A percentile compares a stretch with the other conserved stretches of the same genome.
These are phyloP conservation scores for Acorus calamus DNA, from an alignment of 106 monocot species.

Conservation along the genomic window DNA sequence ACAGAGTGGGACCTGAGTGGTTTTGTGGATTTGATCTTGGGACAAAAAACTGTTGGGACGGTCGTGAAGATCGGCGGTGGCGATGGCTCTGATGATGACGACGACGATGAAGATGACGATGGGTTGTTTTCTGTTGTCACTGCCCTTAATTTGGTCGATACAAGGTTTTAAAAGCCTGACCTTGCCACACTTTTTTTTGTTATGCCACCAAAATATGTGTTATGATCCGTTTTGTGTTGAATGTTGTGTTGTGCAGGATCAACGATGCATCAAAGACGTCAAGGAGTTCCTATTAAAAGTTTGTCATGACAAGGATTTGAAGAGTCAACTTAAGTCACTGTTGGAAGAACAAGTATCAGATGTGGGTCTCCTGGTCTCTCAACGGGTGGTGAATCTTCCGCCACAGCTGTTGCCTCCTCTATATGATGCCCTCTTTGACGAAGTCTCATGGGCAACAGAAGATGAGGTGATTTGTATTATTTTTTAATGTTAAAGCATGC, in stretches of 20 bases:
- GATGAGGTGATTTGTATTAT: slow-evolving; percentile 55
- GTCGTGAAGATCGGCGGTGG: slow-evolving; percentile 55
- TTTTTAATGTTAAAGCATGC: not conserved
- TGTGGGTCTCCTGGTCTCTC: slow-evolving; percentile 48
- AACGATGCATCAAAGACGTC: slow-evolving; percentile 47
- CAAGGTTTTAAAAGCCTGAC: slow-evolving; percentile 31
- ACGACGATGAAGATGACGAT: slow-evolving; percentile 29
- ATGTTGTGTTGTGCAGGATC: slow-evolving; percentile 16
- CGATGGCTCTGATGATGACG: slow-evolving; percentile 8
- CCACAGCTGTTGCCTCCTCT: slow-evolving; percentile 51
- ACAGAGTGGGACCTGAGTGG: slow-evolving; percentile 69
- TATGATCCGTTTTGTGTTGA: not conserved
- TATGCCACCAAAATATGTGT: not conserved
- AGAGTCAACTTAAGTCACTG: slow-evolving; percentile 29
- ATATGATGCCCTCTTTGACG: slow-evolving; percentile 66
- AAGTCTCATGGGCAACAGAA: slow-evolving; percentile 88
- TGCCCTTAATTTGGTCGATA: slow-evolving; percentile 80
- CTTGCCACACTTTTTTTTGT: not conserved
- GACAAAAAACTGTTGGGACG: slow-evolving; percentile 85
- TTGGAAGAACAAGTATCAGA: slow-evolving; percentile 36
- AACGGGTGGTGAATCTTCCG: slow-evolving; percentile 76
- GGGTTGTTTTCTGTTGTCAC: slow-evolving; percentile 58
- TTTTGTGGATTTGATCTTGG: slow-evolving; percentile 82
- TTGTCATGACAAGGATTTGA: slow-evolving; percentile 34
- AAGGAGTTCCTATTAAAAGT: slow-evolving; percentile 41